Evolutionary conservation across 495 filamentous ascomycete species (phyloP).

Genomic region (Talaromyces borbonicus): DNA sequence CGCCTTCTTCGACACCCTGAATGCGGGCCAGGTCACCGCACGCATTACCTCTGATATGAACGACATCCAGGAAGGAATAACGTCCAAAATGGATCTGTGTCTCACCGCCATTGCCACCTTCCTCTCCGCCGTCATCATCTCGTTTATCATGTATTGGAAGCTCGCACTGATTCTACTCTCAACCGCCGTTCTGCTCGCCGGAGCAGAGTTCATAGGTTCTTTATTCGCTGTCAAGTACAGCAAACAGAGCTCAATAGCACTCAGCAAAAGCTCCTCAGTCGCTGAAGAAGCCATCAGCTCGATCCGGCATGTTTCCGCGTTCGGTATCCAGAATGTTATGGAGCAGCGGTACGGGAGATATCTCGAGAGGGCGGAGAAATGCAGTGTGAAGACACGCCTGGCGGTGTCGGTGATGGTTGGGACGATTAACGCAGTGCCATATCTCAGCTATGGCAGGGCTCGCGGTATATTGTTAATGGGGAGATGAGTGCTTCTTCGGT

Average conservation of each 20-base stretch:
- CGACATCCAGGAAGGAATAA: constrained; percentile 22
- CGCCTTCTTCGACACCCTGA: constrained; percentile 8
- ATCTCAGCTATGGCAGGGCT: no score
- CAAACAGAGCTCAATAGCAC: neutral
- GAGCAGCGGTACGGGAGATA: constrained; percentile 6
- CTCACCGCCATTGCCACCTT: constrained; percentile 19
- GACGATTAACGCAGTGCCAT: no score
- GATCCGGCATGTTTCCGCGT: constrained; percentile 10
- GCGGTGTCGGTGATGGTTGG: no score
- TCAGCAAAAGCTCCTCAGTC: constrained; percentile 38
- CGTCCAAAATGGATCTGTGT: constrained; percentile 22
- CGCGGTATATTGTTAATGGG: no score
- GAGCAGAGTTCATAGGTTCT: neutral
- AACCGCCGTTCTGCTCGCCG: constrained; percentile 8
- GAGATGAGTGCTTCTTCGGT: no score
- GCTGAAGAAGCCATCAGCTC: constrained; percentile 13
- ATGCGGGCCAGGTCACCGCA: constrained; percentile 6
- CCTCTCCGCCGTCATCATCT: constrained; percentile 21
- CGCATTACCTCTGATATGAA: constrained; percentile 11
- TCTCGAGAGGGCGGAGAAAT: constrained; percentile 9
- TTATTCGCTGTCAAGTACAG: neutral
- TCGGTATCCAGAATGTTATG: constrained; percentile 9
- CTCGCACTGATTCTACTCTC: constrained; percentile 16
- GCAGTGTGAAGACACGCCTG: no score
- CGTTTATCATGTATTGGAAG: constrained; percentile 23